phyloP scores from a whole-genome alignment of 2,329 filamentous ascomycete species.

The Dothideomycetes sp. region DNA sequence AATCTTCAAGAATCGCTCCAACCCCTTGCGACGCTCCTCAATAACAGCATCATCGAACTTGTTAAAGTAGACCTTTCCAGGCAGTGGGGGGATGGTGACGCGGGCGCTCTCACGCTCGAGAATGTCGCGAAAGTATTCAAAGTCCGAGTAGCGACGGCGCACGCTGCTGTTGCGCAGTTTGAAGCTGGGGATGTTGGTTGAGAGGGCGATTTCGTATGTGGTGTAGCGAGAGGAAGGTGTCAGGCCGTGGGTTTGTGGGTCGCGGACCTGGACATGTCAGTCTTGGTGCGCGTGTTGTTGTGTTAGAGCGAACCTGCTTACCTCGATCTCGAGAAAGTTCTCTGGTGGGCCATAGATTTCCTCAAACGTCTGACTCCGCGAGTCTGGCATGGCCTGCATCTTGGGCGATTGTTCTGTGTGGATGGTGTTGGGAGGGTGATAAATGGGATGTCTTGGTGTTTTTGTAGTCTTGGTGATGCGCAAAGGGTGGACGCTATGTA shows the following conservation, averaged over 20 bases:
- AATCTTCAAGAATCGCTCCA: constrained; percentile 95
- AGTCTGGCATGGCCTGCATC: constrained; percentile 54
- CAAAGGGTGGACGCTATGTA: not conserved
- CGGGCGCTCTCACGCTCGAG: constrained; percentile 88
- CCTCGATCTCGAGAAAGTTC: constrained; percentile 98
- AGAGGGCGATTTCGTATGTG: constrained; percentile 94
- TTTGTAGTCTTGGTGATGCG: not conserved
- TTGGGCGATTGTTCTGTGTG: constrained; percentile 11
- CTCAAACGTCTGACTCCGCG: constrained; percentile 89
- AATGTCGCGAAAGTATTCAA: constrained; percentile 97
- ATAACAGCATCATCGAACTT: constrained; percentile 98
- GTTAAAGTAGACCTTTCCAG: constrained; percentile 96
- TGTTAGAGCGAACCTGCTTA: constrained; percentile 24
- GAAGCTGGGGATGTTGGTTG: constrained; percentile 98
- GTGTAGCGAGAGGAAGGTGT: constrained; percentile 67
- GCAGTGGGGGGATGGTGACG: constrained; percentile 89
- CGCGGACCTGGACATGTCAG: constrained; percentile 56
- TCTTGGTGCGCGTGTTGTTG: not conserved
- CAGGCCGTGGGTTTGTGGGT: constrained; percentile 87
- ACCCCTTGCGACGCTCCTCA: constrained; percentile 78
- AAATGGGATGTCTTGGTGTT: not conserved
- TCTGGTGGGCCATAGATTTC: constrained; percentile 98
- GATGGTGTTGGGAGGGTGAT: not conserved
- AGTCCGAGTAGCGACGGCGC: constrained; percentile 90
- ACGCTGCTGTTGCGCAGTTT: constrained; percentile 80